phyloP scores from a whole-genome alignment of 2,329 filamentous ascomycete genomes.

The Paracorniculantispora psalliotae region DNA sequence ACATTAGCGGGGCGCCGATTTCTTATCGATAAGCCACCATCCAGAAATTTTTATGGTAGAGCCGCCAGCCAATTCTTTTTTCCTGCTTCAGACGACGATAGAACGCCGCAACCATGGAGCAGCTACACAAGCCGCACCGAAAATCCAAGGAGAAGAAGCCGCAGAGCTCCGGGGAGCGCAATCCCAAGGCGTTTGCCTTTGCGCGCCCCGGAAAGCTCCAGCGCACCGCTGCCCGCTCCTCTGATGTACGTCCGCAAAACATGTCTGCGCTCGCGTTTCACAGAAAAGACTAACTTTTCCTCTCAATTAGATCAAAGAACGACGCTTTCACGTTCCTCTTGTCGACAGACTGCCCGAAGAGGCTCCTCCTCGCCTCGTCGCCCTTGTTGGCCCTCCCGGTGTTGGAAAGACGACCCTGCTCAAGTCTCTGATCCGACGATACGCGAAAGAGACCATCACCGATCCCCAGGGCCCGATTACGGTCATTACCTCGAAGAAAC shows the following conservation, averaged over 20 bases:
- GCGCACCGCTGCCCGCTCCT: conserved; percentile 66
- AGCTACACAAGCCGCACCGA: conserved; percentile 85
- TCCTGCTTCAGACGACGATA: conserved; percentile 11
- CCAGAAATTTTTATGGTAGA: conserved; percentile 13
- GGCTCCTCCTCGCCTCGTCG: conserved; percentile 85
- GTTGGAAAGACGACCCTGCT: conserved; percentile 94
- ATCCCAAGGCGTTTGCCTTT: conserved; percentile 88
- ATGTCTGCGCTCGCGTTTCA: not conserved
- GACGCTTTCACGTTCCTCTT: conserved; percentile 90
- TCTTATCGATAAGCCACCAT: conserved; percentile 12
- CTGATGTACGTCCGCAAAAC: conserved; percentile 51
- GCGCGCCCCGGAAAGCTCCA: conserved; percentile 75
- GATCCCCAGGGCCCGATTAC: conserved; percentile 90
- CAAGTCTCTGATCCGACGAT: conserved; percentile 88
- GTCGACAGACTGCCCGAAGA: conserved; percentile 95
- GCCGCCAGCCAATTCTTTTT: not conserved
- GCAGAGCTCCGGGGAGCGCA: conserved; percentile 58
- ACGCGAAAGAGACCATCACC: conserved; percentile 91
- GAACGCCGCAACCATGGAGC: conserved; percentile 57
- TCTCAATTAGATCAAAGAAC: conserved; percentile 73
- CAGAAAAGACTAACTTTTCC: conserved; percentile 20
- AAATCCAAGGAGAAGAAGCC: conserved; percentile 78
- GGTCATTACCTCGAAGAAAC: conserved; percentile 92
- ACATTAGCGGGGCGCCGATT: not conserved
- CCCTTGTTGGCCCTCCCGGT: conserved; percentile 90